Conservation (phyloP, 306 rosid genomes). For the Cotoneaster glaucophyllus region DNA sequence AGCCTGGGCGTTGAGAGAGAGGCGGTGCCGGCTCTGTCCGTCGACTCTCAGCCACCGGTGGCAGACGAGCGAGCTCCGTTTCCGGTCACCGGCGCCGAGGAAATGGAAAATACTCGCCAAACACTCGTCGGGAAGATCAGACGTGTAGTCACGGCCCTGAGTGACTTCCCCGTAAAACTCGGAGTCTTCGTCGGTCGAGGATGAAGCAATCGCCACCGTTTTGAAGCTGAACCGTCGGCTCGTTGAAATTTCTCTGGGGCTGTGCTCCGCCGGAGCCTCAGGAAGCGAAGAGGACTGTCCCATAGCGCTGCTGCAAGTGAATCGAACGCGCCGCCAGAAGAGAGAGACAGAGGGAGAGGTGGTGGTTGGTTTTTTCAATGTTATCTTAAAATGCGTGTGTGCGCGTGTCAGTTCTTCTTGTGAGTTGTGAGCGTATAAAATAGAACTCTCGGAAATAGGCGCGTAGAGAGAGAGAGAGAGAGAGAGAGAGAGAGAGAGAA, state of each 20-base stretch:
- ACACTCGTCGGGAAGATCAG: conserved; percentile 66
- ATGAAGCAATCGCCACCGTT: neutral
- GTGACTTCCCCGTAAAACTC: conserved; percentile 9
- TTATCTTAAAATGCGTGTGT: neutral
- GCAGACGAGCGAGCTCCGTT: conserved; percentile 56
- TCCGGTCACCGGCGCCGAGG: conserved; percentile 53
- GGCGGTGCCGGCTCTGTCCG: conserved; percentile 55
- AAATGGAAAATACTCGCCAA: conserved; percentile 47
- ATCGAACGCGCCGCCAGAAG: neutral
- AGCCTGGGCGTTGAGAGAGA: conserved; percentile 44
- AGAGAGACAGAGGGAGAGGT: neutral
- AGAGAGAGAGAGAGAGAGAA: neutral
- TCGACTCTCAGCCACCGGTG: conserved; percentile 58
- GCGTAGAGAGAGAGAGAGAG: neutral
- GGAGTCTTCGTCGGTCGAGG: neutral
- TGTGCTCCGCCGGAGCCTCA: conserved; percentile 12
- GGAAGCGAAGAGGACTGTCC: conserved; percentile 61
- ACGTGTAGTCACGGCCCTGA: conserved; percentile 30
- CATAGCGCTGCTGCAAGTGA: conserved; percentile 24
- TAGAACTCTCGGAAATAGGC: neutral
- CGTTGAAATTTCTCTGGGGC: neutral
- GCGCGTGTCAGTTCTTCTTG: neutral
- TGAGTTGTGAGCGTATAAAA: neutral
- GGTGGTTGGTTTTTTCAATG: neutral
- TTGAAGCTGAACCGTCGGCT: conserved; percentile 22